Base-by-base conservation (phyloP, 2,329 filamentous ascomycete genomes). In the Camptophora hylomeconis region DNA sequence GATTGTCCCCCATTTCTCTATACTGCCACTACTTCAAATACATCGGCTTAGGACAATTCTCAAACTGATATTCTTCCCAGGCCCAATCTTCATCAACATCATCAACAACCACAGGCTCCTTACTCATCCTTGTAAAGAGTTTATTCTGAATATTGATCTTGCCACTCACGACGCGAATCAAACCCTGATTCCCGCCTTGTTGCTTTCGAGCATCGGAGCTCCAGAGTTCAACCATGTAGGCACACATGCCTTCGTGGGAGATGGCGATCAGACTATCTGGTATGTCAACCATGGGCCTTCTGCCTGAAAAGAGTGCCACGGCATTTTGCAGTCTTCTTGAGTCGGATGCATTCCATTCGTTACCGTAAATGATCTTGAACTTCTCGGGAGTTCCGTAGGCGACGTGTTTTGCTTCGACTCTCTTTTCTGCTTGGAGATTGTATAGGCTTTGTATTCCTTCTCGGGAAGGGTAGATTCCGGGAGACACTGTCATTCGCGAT, bases 331-430 rank as follows among this genome's bases (percentile, higher is more conserved):
- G 28, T 10, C 41, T 35, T 17, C 37, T 25, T n/a, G 37, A 36
- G 26, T 37, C 35, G n/a, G 33, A 32, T 8, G 37, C 41, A 20
- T 41, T 41, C 41, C 41, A 44, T 17, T 41, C 41, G 18, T 39
- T 37, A 24, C 37, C 36, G 19, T 40, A 44, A 8, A 43, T 31
- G n/a, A 41, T 28, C 24, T 35, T 33, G 27, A 42, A 41, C 20
- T 38, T 31, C 29, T 36, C 20, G 9, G 25, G 33, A 31, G 31
- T 35, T 24, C 32, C 5, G 6, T 22, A 12, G 5, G 10, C 21
- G 15, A n/a, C 15, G 6, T 15, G 7, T 17, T 36, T 38, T 3
- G 40, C 38, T 14, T 37, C 32, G 24, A 42, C 23, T 20, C 38
- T 21, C 31, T 39, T 38, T 15, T 39, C 27, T 11, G 37, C 38